phyloP scores from a whole-genome alignment of 1,284 basidiomycete genomes.

The Ceratobasidium sp. region DNA sequence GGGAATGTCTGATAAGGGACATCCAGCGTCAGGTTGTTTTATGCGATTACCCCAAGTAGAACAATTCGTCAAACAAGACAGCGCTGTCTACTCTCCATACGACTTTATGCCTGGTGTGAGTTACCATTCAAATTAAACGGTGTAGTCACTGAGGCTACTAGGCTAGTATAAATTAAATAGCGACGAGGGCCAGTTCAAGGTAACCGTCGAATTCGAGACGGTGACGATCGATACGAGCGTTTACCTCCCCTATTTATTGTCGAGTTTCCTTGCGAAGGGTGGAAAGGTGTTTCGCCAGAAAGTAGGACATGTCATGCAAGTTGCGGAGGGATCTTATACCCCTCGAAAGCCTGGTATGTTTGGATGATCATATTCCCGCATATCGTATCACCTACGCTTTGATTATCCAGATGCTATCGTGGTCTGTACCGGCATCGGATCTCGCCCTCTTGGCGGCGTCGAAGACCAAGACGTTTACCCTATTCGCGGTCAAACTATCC shows the following conservation, averaged over 20 bases:
- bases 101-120: constrained; percentile 74
- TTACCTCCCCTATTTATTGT: constrained; percentile 77
- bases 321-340: constrained; percentile 8
- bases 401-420: constrained; percentile 67
- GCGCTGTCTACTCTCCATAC: constrained; percentile 55
- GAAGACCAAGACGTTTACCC: constrained; percentile 66
- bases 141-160: neutral
- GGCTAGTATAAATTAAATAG: constrained; percentile 66
- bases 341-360: constrained; percentile 1
- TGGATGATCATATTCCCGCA: neutral
- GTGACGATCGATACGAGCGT: constrained; percentile 75
- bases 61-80: constrained; percentile 61
- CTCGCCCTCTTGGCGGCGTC: constrained; percentile 63
- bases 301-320: constrained; percentile 10
- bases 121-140: constrained; percentile 17
- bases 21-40: constrained; percentile 69
- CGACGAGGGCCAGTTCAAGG: constrained; percentile 61
- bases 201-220: constrained; percentile 71
- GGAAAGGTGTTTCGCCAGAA: constrained; percentile 60
- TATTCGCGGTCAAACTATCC: constrained; percentile 67
- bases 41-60: constrained; percentile 72
- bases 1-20: constrained; percentile 71
- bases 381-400: neutral
- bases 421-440: constrained; percentile 74
- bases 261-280: constrained; percentile 71